Percentiles rank a stretch among this genome's conserved stretches.
phyloP scores from a whole-genome alignment of 140 eudicot genomes.

The Senecio squalidus region DNA sequence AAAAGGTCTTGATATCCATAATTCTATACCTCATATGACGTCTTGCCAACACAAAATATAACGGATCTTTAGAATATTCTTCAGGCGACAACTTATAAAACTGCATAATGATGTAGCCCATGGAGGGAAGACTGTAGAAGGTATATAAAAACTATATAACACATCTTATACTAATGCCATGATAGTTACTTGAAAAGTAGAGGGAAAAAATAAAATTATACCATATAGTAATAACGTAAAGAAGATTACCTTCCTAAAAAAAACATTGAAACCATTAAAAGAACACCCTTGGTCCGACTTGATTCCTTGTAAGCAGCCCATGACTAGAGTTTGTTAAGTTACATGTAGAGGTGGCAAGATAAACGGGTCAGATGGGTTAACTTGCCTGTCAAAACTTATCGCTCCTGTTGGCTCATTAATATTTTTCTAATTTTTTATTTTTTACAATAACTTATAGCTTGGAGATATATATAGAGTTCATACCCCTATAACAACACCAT shows the following conservation, averaged over 20 bases:
- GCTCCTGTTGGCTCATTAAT: too few species aligned
- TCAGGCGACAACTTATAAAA: slow-evolving; percentile 61
- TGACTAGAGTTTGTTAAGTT: too few species aligned
- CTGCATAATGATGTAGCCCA: slow-evolving; percentile 52
- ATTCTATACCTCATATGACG: slow-evolving; percentile 39
- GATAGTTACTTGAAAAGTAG: neutral
- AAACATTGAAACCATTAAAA: neutral
- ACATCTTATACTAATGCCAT: neutral
- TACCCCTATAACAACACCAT: slow-evolving; percentile 1
- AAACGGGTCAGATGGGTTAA: too few species aligned
- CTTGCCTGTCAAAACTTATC: too few species aligned
- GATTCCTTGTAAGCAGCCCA: neutral
- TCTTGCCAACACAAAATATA: slow-evolving; percentile 51
- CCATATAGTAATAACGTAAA: neutral
- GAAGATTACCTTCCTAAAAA: neutral
- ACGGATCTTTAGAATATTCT: slow-evolving; percentile 60
- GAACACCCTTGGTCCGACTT: neutral
- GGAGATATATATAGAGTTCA: too few species aligned
- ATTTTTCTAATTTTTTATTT: too few species aligned
- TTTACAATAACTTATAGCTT: too few species aligned
- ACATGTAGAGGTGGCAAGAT: too few species aligned
- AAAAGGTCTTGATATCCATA: too few species aligned
- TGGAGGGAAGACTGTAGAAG: slow-evolving; percentile 55
- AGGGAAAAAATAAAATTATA: slow-evolving; percentile 4
- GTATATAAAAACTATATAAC: neutral